A percentile compares a stretch with the other conserved stretches of the same genome.
These are phyloP conservation scores for Dentipellis fragilis DNA, from an alignment of 768 basidiomycete species.

Conservation along the genomic window DNA sequence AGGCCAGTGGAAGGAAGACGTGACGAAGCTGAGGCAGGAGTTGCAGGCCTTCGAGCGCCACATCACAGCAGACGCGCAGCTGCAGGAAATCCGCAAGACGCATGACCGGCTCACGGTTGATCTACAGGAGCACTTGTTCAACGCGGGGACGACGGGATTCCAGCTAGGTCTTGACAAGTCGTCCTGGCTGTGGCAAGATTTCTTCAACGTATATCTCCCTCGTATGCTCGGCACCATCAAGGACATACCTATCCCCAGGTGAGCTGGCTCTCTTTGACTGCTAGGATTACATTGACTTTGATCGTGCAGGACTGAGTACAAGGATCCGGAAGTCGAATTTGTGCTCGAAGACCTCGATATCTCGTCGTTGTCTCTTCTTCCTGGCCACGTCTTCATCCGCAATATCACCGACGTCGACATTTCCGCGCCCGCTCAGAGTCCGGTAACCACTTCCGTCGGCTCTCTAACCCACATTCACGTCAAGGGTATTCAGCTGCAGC, in stretches of 20 bases:
- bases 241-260: conserved; percentile 65
- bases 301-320: conserved; percentile 54
- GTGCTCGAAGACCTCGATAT: conserved; percentile 68
- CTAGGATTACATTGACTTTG: too few relatives aligned
- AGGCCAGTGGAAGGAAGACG: conserved; percentile 41
- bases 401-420: conserved; percentile 61
- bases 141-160: conserved; percentile 30
- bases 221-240: conserved; percentile 40
- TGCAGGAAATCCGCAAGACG: conserved; percentile 35
- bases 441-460: conserved; percentile 42
- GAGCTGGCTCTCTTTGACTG: too few relatives aligned
- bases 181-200: conserved; percentile 73
- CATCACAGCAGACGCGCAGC: conserved; percentile 38
- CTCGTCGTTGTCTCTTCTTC: conserved; percentile 54
- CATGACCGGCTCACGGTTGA: conserved; percentile 39
- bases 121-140: conserved; percentile 33
- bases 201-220: conserved; percentile 74
- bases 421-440: conserved; percentile 26
- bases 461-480: conserved; percentile 56
- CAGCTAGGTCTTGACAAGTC: conserved; percentile 49
- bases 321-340: conserved; percentile 58
- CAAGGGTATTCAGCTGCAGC: conserved; percentile 52
- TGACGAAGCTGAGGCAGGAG: conserved; percentile 37
- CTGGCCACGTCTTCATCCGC: conserved; percentile 61
- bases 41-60: conserved; percentile 34